Percentiles rank a stretch among this genome's conserved stretches.
Conservation (phyloP, 108 stramenopile species). For the Cylindrotheca fusiformis region DNA sequence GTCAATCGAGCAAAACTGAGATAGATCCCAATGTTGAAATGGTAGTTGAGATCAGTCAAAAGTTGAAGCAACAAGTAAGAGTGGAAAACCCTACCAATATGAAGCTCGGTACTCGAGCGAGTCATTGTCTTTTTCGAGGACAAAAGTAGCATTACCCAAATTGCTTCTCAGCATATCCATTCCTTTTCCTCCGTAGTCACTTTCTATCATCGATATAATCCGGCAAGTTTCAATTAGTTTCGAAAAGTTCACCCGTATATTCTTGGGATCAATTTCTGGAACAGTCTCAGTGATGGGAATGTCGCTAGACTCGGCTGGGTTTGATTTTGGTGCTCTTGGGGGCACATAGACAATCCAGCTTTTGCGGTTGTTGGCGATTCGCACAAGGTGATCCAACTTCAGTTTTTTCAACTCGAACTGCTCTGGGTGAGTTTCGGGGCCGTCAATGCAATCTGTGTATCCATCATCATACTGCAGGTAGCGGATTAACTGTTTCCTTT, state of each 20-base stretch:
- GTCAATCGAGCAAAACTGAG: constrained; percentile 45
- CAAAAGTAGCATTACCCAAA: constrained; percentile 31
- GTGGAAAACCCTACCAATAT: constrained; percentile 25
- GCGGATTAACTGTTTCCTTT: constrained; percentile 47
- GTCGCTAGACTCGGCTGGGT: constrained; percentile 26
- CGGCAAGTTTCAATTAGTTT: constrained; percentile 68
- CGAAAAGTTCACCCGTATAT: constrained; percentile 41
- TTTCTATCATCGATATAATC: constrained; percentile 52
- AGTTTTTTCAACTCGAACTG: constrained; percentile 60
- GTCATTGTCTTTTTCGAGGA: constrained; percentile 36
- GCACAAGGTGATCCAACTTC: constrained; percentile 57
- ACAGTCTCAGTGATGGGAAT: constrained; percentile 7
- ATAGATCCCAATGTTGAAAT: neutral
- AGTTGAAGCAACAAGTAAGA: neutral
- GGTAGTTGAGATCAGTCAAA: neutral
- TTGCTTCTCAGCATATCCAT: constrained; percentile 42
- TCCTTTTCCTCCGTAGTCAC: constrained; percentile 62
- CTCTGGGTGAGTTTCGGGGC: constrained; percentile 13
- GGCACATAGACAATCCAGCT: constrained; percentile 59
- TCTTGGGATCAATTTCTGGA: constrained; percentile 26
- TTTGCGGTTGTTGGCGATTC: constrained; percentile 50
- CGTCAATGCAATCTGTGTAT: constrained; percentile 54
- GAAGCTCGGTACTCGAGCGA: constrained; percentile 66
- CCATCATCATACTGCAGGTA: constrained; percentile 85
- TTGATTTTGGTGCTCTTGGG: constrained; percentile 35